Percentiles rank a stretch among this genome's conserved stretches.
Conservation (phyloP, 495 filamentous ascomycete species). For the Neurospora tetrasperma region DNA sequence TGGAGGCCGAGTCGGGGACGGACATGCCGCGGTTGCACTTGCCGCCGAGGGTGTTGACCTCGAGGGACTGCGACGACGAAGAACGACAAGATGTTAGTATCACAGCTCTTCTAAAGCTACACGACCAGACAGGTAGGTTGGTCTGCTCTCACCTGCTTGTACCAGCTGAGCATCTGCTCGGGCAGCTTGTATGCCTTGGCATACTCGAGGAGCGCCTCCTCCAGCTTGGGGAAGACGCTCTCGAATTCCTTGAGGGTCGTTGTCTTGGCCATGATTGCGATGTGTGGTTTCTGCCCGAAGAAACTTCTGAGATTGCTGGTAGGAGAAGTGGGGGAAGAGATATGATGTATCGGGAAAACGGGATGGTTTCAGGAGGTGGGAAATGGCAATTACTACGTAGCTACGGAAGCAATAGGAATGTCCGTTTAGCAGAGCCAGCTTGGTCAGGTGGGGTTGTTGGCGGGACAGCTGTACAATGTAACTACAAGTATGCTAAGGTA, state of each 20-base stretch:
- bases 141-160: constrained; percentile 53
- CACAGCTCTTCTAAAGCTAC: constrained; percentile 6
- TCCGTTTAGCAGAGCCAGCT: not conserved
- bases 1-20: constrained; percentile 76
- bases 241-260: constrained; percentile 80
- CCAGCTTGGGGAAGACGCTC: constrained; percentile 68
- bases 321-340: not conserved
- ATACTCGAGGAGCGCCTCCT: constrained; percentile 65
- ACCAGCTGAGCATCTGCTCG: constrained; percentile 75
- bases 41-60: constrained; percentile 80
- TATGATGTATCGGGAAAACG: not conserved
- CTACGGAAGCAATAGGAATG: constrained; percentile 2
- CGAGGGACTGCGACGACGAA: constrained; percentile 47
- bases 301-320: not conserved
- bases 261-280: constrained; percentile 46
- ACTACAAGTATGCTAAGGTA: not conserved
- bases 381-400: not conserved
- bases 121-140: not conserved
- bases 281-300: not conserved
- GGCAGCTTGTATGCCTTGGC: constrained; percentile 73
- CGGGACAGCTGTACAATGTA: not conserved
- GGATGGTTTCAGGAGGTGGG: not conserved
- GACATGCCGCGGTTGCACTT: constrained; percentile 99
- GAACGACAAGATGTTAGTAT: constrained; percentile 8
- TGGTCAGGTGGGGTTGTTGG: not conserved